Percentiles rank a stretch among this genome's conserved stretches.
phyloP scores from a whole-genome alignment of 2,329 filamentous ascomycete species.

The Metarhizium album region DNA sequence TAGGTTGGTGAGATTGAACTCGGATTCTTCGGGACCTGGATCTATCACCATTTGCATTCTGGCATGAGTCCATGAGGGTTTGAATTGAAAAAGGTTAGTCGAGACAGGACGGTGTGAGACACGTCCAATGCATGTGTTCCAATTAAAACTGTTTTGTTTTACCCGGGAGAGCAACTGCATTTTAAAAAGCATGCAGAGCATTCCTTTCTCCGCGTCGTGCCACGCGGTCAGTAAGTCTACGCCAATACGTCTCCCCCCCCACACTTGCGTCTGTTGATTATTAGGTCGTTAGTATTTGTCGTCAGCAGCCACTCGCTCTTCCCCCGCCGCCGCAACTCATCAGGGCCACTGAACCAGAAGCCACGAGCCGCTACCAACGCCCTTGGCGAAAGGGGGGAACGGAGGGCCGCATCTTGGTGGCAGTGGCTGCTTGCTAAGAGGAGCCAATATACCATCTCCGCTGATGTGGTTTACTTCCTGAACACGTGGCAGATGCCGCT shows the following conservation, averaged over 20 bases:
- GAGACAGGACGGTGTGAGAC: neutral
- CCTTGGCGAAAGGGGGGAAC: no score
- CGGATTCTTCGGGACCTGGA: no score
- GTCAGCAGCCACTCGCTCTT: neutral
- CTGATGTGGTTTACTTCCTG: neutral
- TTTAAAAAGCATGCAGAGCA: neutral
- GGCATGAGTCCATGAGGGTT: no score
- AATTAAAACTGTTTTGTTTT: neutral
- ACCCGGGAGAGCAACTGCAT: neutral
- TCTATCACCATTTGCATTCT: no score
- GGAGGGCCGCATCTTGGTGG: no score
- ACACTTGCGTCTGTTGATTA: neutral
- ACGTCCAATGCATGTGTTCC: neutral
- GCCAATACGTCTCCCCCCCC: neutral
- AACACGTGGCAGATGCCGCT: neutral
- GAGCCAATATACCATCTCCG: no score
- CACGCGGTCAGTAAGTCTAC: neutral
- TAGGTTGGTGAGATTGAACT: no score
- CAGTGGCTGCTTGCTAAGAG: no score
- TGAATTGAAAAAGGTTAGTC: neutral
- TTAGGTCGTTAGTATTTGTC: neutral
- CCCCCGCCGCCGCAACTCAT: neutral
- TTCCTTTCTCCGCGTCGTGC: neutral
- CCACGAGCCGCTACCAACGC: no score
- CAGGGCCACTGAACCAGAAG: neutral